Percentiles rank a stretch among this genome's conserved stretches.
Conservation (phyloP, 257 asterid genomes). For the Gentiana straminea region DNA sequence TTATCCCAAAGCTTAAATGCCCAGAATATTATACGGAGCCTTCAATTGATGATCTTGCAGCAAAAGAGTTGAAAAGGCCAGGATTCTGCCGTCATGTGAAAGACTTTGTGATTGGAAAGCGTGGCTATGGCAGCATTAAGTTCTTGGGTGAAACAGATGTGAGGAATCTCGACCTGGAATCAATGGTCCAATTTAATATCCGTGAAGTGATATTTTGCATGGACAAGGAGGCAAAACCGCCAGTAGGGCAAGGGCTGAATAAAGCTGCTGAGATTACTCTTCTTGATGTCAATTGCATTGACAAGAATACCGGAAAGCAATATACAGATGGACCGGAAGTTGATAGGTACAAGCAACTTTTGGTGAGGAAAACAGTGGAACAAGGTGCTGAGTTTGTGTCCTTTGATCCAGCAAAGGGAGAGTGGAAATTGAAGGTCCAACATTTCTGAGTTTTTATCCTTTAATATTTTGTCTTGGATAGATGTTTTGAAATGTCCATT, state of each 20-base stretch:
- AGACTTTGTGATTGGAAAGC: conserved; percentile 30
- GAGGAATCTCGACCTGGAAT: conserved; percentile 70
- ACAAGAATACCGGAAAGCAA: conserved; percentile 35
- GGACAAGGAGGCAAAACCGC: conserved; percentile 54
- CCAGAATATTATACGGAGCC: conserved; percentile 7
- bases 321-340: conserved; percentile 4
- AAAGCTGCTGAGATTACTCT: conserved; percentile 78
- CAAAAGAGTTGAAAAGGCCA: conserved; percentile 10
- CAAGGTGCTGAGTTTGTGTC: conserved; percentile 78
- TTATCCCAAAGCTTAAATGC: conserved; percentile 19
- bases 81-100: no score
- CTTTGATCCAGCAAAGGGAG: conserved; percentile 58
- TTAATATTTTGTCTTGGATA: no score
- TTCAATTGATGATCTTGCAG: conserved; percentile 19
- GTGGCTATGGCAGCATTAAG: conserved; percentile 67
- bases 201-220: conserved; percentile 52
- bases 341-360: conserved; percentile 49
- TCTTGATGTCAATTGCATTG: conserved; percentile 60
- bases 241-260: conserved; percentile 71
- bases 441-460: conserved; percentile 26
- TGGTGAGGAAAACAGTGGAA: conserved; percentile 50
- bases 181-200: conserved; percentile 48
- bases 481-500: no score
- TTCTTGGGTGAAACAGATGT: conserved; percentile 83
- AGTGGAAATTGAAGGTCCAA: conserved; percentile 67